A percentile compares a stretch with the other conserved stretches of the same genome.
Evolutionary conservation across 257 asterid species (phyloP).

Genomic region (Gynochthodes officinalis): DNA sequence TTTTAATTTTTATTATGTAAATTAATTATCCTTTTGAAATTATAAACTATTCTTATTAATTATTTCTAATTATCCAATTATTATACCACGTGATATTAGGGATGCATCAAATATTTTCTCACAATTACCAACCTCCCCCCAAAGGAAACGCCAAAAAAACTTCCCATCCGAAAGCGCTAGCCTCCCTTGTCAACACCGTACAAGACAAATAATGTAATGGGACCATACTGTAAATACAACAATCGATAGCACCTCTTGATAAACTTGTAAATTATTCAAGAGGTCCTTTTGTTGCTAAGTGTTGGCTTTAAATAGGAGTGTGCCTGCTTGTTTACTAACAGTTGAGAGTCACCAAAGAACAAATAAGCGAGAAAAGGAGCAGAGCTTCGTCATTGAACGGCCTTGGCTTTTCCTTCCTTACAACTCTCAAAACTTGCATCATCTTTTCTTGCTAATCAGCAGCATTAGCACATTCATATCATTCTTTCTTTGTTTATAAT

Average conservation of each 20-base stretch:
- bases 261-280: not conserved
- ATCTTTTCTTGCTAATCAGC: not conserved
- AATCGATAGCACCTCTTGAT: conserved; percentile 13
- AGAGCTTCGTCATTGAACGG: conserved; percentile 35
- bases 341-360: conserved; percentile 13
- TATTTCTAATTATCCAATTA: no score
- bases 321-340: conserved; percentile 18
- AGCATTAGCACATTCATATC: not conserved
- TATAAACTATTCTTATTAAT: no score
- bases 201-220: conserved; percentile 29
- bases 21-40: no score
- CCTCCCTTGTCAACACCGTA: conserved; percentile 46
- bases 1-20: no score
- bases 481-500: not conserved
- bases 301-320: conserved; percentile 22
- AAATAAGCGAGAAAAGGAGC: not conserved
- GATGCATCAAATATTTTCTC: no score
- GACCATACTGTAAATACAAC: conserved; percentile 19
- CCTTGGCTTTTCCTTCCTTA: conserved; percentile 46
- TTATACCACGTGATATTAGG: no score
- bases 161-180: conserved; percentile 55
- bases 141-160: conserved; percentile 65
- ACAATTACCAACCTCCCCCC: no score
- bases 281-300: conserved; percentile 35
- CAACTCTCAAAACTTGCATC: conserved; percentile 19